Base-by-base conservation (phyloP, 192 early-diverging fungal species). In the Diversispora eburnea region DNA sequence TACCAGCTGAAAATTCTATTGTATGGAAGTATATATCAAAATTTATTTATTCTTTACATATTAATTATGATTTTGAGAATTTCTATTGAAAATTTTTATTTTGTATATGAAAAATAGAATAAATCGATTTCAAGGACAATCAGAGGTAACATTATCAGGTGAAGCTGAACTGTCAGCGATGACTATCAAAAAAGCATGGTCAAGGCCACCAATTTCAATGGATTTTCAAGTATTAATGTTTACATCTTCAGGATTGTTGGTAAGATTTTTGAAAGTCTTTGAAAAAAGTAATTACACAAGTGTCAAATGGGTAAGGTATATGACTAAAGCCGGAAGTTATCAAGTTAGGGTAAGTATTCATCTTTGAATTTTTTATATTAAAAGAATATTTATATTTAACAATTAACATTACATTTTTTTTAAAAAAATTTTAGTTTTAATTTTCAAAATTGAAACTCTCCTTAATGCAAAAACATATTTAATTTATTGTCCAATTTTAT, bases 221-320 rank as follows among this genome's bases (percentile, higher is more conserved):
- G 94, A 98, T 73, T 94, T 94, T 73, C 92, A 94, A 75, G 91
- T 89, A 46, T 82, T 98, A 12, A 99, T 99, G 97, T 98, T 98
- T 77, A 98, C 97, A 12, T 92, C 96, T 39, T 96, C 94, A 13
- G 97, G 97, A 8, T 77, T 99, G 70, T 87, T 98, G 77, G 97
- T 99, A 41, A 86, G 95, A 67, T 99, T 97, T 86, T 81, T 99
- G 74, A 99, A 99, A 87, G 92, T 99, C 39, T 98, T 96, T 86
- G 97, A 99, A 74, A 95, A 95, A 83, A 89, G 91, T 58, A 92
- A 93, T 77, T 99, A 99, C 79, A 89, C 95, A 75, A 92, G 91
- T 78, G 94, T 99, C 57, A 99, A 99, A 84, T 99, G 97, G 97
- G 97, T 99, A 10, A 87, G 97, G 51, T 99, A 99, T 81, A 93